Evolutionary conservation across 2,329 filamentous ascomycete species (phyloP), one percentile per base, ranked within the genome.

Genomic region (Pseudopithomyces maydicus): DNA sequence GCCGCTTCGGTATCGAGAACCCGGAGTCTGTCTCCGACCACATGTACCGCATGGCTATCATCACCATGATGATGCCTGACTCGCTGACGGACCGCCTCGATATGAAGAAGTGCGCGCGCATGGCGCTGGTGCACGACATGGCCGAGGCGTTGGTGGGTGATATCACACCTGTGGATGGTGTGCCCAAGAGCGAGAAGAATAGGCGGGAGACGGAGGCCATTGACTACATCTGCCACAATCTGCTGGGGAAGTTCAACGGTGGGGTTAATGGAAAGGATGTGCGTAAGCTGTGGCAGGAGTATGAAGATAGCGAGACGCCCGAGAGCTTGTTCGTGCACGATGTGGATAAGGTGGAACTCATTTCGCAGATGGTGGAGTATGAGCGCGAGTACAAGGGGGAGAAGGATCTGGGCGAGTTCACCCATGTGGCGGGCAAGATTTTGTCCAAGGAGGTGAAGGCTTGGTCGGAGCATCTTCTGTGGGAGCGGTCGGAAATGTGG

Each of bases 31-130:
- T 99, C 72, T 85, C 91, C 52, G 95, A 99, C 80, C 95, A 99
- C 83, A 99, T 99, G 95, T 99, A 98, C 79, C 92, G 95, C 79
- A 99, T 99, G 95, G 92, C 93, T 48, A 85, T 99, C 66, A 92
- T 99, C 76, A 92, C 91, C 62, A 91, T 99, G 88, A 86, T 97
- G 63, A 92, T 92, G 2, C 94, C 95, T 1, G 83, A 90, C 0
- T 79, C 89, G 1, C 85, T 97, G 11, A 83, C 87, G 2, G 78
- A 86, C 0, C 85, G 84, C 38, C 82, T 98, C 70, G 90, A 98
- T 73, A 83, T 97, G 38, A 78, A 84, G 23, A 89, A 88, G 66
- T 99, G 95, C 82, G 94, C 92, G 68, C 91, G 91, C 79, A 97
- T 99, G 93, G 94, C 92, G 23, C 84, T 99, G 33, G 82, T 99